A percentile compares a stretch with the other conserved stretches of the same genome.
Evolutionary conservation across 2,329 filamentous ascomycete genomes (phyloP).

Genomic region (Mariannaea sp.): DNA sequence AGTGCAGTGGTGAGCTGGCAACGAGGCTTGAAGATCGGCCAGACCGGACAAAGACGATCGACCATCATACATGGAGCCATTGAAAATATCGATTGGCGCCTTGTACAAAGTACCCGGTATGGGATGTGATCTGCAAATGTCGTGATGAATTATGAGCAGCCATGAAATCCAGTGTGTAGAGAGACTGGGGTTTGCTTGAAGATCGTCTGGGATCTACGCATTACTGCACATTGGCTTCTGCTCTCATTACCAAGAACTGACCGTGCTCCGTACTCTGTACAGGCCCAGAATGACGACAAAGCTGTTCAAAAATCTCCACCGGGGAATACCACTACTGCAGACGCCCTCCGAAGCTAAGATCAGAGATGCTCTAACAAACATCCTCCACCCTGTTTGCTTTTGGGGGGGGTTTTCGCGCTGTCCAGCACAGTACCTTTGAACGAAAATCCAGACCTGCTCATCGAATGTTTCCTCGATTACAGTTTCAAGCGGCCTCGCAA

Average conservation of each 20-base stretch:
- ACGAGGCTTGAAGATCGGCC: conserved; percentile 22
- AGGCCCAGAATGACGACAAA: too few species aligned
- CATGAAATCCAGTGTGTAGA: too few species aligned
- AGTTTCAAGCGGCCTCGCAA: not conserved
- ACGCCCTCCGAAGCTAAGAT: not conserved
- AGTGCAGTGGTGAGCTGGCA: conserved; percentile 22
- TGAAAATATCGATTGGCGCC: conserved; percentile 1
- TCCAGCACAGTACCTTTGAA: too few species aligned
- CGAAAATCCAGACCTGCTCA: too few species aligned
- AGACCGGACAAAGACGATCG: conserved; percentile 13
- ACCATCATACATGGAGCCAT: not conserved
- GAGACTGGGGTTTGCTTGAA: not conserved
- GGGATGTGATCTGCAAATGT: conserved; percentile 7
- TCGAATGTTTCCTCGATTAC: too few species aligned
- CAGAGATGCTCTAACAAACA: too few species aligned
- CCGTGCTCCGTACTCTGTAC: too few species aligned
- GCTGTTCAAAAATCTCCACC: not conserved
- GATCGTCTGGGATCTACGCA: not conserved
- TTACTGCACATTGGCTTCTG: not conserved
- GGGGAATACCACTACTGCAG: not conserved
- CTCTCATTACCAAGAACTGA: too few species aligned
- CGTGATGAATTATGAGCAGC: not conserved
- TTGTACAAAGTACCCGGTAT: too few species aligned
- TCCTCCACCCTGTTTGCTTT: not conserved
- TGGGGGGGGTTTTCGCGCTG: too few species aligned